These are phyloP conservation scores for Chalciporus chontae DNA, from an alignment of 768 basidiomycete species.

Conservation along the genomic window DNA sequence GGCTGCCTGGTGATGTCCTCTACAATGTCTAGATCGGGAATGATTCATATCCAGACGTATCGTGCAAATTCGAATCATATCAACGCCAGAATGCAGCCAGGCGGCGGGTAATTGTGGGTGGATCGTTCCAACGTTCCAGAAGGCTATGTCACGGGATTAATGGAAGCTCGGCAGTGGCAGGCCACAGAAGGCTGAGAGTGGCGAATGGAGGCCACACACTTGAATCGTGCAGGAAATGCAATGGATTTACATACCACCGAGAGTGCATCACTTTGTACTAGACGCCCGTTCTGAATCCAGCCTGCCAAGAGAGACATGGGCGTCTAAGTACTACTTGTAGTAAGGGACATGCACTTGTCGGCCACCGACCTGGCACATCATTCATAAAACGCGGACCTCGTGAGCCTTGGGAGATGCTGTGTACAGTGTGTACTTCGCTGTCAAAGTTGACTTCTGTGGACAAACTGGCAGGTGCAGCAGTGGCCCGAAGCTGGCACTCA, in stretches of 20 bases:
- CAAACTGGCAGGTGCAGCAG: too few species aligned
- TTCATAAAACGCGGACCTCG: not conserved
- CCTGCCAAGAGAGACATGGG: too few species aligned
- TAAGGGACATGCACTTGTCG: too few species aligned
- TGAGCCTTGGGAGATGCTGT: too few species aligned
- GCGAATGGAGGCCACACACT: not conserved
- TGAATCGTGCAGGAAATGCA: not conserved
- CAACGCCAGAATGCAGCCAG: slow-evolving; percentile 77
- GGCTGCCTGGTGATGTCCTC: slow-evolving; percentile 12
- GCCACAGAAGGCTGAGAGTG: too few species aligned
- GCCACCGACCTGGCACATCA: too few species aligned
- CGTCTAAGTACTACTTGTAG: too few species aligned
- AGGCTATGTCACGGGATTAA: slow-evolving; percentile 1
- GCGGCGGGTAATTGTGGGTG: slow-evolving; percentile 62
- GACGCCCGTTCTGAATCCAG: not conserved
- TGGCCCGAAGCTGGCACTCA: too few species aligned
- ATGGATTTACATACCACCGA: not conserved
- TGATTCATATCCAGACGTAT: not conserved
- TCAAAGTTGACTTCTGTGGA: not conserved
- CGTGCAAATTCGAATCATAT: too few species aligned
- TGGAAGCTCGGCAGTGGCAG: not conserved
- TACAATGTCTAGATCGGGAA: not conserved
- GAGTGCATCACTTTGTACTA: not conserved
- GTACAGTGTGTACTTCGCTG: not conserved
- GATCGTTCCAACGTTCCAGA: slow-evolving; percentile 41